phyloP scores from a whole-genome alignment of 2,329 filamentous ascomycete genomes.

The Xylariaceae sp. region DNA sequence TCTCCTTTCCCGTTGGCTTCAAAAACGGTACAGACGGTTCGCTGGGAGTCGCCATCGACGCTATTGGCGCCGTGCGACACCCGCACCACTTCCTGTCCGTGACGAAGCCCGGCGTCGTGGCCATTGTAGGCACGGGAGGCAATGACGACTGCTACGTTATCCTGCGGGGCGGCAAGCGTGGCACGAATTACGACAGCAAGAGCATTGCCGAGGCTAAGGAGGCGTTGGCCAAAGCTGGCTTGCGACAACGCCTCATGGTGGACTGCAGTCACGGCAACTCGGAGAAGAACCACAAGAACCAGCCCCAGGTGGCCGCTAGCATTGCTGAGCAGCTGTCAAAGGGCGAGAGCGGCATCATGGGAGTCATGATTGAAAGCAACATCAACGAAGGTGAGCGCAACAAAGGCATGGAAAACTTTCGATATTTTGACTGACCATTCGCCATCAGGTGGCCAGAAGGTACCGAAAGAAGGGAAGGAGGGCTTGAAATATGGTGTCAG shows the following conservation, averaged over 20 bases:
- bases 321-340: constrained; percentile 79
- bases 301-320: constrained; percentile 81
- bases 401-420: too few species aligned
- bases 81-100: constrained; percentile 97
- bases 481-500: constrained; percentile 90
- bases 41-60: constrained; percentile 85
- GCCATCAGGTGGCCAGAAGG: constrained; percentile 72
- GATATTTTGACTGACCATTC: constrained; percentile 14
- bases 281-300: constrained; percentile 93
- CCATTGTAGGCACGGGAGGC: constrained; percentile 88
- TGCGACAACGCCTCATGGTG: constrained; percentile 81
- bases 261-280: constrained; percentile 98
- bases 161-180: constrained; percentile 83
- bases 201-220: constrained; percentile 81
- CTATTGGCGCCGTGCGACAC: constrained; percentile 85
- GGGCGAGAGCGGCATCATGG: constrained; percentile 85
- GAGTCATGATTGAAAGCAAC: constrained; percentile 98
- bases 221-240: constrained; percentile 66
- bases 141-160: constrained; percentile 98
- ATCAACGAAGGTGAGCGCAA: constrained; percentile 83
- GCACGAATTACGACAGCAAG: constrained; percentile 86
- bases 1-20: constrained; percentile 97
- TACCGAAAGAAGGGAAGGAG: constrained; percentile 76
- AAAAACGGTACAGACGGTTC: constrained; percentile 98
- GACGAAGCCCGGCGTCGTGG: constrained; percentile 91